A percentile compares a stretch with the other conserved stretches of the same genome.
Conservation (phyloP, 768 basidiomycete genomes). For the Naganishia friedmannii region DNA sequence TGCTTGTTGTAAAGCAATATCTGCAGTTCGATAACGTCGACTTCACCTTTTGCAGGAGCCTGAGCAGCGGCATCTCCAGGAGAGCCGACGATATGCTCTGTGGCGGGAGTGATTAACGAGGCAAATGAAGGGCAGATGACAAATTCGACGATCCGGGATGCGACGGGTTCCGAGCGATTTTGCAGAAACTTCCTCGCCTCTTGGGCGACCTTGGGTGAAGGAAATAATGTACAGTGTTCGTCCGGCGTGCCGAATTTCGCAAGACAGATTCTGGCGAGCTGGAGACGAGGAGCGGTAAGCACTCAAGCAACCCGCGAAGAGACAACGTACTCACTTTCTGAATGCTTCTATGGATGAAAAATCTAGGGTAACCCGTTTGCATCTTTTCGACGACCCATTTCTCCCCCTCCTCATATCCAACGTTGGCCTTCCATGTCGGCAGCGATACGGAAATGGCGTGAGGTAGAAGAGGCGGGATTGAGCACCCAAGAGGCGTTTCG, state of each 20-base stretch:
- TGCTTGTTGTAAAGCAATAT: conserved; percentile 73
- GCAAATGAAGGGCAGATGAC: conserved; percentile 60
- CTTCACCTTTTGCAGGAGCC: conserved; percentile 29
- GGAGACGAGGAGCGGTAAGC: conserved; percentile 1
- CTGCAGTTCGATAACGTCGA: conserved; percentile 64
- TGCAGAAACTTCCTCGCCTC: conserved; percentile 68
- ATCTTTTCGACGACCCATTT: conserved; percentile 72
- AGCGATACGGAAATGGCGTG: conserved; percentile 95
- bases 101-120: conserved; percentile 32
- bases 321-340: conserved; percentile 62
- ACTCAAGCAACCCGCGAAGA: neutral
- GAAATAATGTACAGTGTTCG: conserved; percentile 76
- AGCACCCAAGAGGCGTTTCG: conserved; percentile 42
- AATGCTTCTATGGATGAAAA: conserved; percentile 84
- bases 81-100: conserved; percentile 8
- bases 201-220: conserved; percentile 69
- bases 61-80: conserved; percentile 27
- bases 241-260: conserved; percentile 69
- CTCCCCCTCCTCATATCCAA: conserved; percentile 87
- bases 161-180: conserved; percentile 56
- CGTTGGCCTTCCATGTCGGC: conserved; percentile 85
- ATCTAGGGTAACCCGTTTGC: conserved; percentile 89
- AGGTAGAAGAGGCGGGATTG: conserved; percentile 55
- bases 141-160: conserved; percentile 60
- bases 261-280: conserved; percentile 77